Conservation (phyloP, 1,284 basidiomycete genomes). For the Rhizoctonia solani region DNA sequence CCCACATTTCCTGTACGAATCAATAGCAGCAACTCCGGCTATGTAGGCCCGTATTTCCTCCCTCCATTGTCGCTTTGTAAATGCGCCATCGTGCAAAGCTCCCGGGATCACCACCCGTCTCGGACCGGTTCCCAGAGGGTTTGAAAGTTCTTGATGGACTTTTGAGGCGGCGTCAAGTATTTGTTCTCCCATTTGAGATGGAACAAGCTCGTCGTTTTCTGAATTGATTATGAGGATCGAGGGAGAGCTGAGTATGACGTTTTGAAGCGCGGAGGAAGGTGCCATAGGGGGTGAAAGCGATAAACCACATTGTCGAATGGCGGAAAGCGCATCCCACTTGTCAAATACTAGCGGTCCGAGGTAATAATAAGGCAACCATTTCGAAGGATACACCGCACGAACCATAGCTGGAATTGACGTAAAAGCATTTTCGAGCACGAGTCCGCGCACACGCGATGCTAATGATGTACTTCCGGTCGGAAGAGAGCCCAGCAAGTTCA, state of each 20-base stretch:
- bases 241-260: neutral
- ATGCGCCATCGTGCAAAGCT: constrained; percentile 54
- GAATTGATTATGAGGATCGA: constrained; percentile 49
- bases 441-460: constrained; percentile 44
- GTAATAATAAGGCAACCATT: constrained; percentile 57
- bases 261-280: constrained; percentile 36
- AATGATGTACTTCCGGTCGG: constrained; percentile 1
- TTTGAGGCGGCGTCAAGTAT: constrained; percentile 41
- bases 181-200: constrained; percentile 49
- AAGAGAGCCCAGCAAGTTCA: constrained; percentile 47
- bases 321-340: constrained; percentile 53
- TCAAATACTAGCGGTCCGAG: constrained; percentile 53
- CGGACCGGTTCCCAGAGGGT: constrained; percentile 1
- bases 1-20: too few species aligned
- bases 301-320: constrained; percentile 32
- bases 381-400: constrained; percentile 53
- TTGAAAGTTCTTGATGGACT: constrained; percentile 10
- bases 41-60: constrained; percentile 46
- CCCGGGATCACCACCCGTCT: constrained; percentile 44
- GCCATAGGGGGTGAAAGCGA: too few species aligned
- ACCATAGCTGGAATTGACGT: constrained; percentile 57
- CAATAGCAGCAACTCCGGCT: neutral
- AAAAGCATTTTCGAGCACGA: constrained; percentile 58
- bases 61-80: constrained; percentile 48
- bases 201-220: constrained; percentile 56